Evolutionary conservation across 306 rosid genomes (phyloP).

Genomic region (Parietaria judaica): DNA sequence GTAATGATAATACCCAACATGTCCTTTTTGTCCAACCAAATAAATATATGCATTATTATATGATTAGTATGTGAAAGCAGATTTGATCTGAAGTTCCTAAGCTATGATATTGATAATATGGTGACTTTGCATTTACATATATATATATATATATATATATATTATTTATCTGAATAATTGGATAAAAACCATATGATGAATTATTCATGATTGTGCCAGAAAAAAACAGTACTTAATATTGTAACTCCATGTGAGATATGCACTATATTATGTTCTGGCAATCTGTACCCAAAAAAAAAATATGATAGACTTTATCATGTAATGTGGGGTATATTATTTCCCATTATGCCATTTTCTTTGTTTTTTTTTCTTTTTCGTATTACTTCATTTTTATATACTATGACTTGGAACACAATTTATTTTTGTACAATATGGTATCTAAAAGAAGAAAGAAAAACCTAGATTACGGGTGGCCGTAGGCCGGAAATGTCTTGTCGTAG

Average conservation of each 20-base stretch:
- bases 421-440: background rate
- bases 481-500: too few relatives aligned
- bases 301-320: background rate
- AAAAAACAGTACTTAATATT: background rate
- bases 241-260: background rate
- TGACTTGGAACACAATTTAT: background rate
- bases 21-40: background rate
- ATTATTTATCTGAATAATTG: background rate
- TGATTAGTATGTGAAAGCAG: background rate
- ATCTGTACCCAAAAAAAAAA: background rate
- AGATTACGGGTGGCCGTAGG: too few relatives aligned
- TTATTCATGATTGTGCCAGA: background rate
- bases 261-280: slow-evolving; percentile 7
- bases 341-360: background rate
- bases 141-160: background rate
- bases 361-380: background rate
- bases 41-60: background rate
- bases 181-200: background rate
- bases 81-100: background rate
- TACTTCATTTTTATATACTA: background rate
- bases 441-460: too few relatives aligned
- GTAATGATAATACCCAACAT: background rate
- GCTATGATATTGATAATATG: background rate
- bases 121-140: background rate
- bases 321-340: slow-evolving; percentile 1